Evolutionary conservation across 2,329 filamentous ascomycete genomes (phyloP), one percentile per base, ranked within the genome.

Genomic region (Alternaria longipes): DNA sequence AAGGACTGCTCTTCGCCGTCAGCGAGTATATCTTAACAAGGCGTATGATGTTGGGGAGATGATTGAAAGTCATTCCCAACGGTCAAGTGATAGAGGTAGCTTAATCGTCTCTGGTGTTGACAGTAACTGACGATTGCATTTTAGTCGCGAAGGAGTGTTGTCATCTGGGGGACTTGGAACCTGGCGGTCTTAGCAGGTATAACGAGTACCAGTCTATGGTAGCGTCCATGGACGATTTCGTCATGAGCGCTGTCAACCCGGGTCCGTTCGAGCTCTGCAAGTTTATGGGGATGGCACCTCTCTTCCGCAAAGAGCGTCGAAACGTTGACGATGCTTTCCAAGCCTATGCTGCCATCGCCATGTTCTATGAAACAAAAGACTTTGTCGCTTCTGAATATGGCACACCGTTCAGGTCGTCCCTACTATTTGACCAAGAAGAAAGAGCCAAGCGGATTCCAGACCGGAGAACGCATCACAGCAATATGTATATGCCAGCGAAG

Each of bases 151-250:
- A 84, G 52, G 72, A 82, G 47, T 72, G 74, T 28, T 84, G 82
- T 73, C 83, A 84, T 57, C 71, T 75, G 5, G 81, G 76, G 5
- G 82, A 84, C 46, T 65, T 83, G 2, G 79, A 82, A 49, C 78
- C 80, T 0, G 74, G 78, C 4, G 77, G 78, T 0, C 74, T 77
- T 26, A 70, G 75, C 44, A 76, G 73, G 53, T 82, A 81, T 62
- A 49, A 72, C 2, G 78, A 82, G 53, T 74, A 77, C 20, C 71
- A 74, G 44, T 69, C 72, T 4, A 76, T 84, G 56, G 67, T 81
- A 30, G 64, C 68, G n/a, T 71, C 74, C 12, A 69, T 70, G 70
- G 71, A 72, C 42, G 34, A 61, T 4, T 66, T 63, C 41, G 36
- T 66, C 34, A 71, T 73, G 69, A 54, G 24, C 30, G 54, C 54